A percentile compares a stretch with the other conserved stretches of the same genome.
phyloP scores from a whole-genome alignment of 2,329 filamentous ascomycete genomes.

The Exserohilum rostratum region DNA sequence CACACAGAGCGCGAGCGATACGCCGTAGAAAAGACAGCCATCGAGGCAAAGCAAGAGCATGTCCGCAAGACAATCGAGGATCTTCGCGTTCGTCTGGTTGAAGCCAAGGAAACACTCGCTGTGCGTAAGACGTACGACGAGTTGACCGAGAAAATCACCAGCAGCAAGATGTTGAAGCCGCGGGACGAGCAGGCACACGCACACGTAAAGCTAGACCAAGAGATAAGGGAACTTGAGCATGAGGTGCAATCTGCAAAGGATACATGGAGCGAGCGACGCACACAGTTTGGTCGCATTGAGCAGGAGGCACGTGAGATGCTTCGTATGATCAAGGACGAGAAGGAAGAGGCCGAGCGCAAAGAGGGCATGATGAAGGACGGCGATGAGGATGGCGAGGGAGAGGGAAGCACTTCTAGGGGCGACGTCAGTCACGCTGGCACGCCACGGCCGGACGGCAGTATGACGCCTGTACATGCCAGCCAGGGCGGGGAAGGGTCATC shows the following conservation, averaged over 20 bases:
- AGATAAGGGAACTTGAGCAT: conserved; percentile 84
- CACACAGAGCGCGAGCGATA: conserved; percentile 83
- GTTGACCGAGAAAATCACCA: conserved; percentile 83
- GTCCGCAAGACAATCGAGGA: conserved; percentile 77
- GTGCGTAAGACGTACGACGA: conserved; percentile 87
- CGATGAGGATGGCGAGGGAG: conserved; percentile 50
- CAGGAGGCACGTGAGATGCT: conserved; percentile 88
- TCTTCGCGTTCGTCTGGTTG: conserved; percentile 76
- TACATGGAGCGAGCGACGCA: conserved; percentile 83
- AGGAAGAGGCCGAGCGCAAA: conserved; percentile 87
- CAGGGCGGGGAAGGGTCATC: conserved; percentile 37
- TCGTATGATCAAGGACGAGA: conserved; percentile 88
- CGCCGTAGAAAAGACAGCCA: conserved; percentile 77
- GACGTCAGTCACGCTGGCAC: conserved; percentile 52
- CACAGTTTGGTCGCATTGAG: conserved; percentile 87
- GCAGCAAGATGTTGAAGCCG: conserved; percentile 77
- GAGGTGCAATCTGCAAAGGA: conserved; percentile 81
- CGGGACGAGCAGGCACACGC: conserved; percentile 82
- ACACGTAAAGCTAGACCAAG: conserved; percentile 80
- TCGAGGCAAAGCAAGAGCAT: conserved; percentile 75
- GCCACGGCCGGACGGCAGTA: conserved; percentile 51
- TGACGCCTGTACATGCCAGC: conserved; percentile 49
- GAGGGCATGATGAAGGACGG: conserved; percentile 66
- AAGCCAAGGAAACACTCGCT: conserved; percentile 67
- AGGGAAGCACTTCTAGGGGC: conserved; percentile 46